A percentile compares a stretch with the other conserved stretches of the same genome.
Conservation (phyloP, 2,329 filamentous ascomycete genomes). For the Fusarium virguliforme region DNA sequence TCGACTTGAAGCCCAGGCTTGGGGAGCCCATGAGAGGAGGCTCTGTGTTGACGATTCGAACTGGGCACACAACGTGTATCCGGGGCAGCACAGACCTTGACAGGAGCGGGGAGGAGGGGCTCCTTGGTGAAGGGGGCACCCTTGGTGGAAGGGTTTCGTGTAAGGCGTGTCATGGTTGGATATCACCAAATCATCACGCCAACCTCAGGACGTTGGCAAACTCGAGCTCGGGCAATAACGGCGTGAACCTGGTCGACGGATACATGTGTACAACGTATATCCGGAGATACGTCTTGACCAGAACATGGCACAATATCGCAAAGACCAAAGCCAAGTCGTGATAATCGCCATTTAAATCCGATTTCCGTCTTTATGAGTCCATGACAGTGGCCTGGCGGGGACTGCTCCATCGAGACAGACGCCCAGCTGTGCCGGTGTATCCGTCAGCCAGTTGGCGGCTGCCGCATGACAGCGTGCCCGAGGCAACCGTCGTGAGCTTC, state of each 20-base stretch:
- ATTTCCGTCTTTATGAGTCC: slow-evolving; percentile 21
- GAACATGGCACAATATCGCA: neutral
- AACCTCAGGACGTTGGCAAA: slow-evolving; percentile 14
- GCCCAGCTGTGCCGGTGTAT: neutral
- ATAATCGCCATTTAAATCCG: slow-evolving; percentile 25
- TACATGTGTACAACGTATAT: neutral
- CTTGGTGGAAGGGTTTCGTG: slow-evolving; percentile 13
- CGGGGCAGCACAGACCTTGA: slow-evolving; percentile 10
- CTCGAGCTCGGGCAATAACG: slow-evolving; percentile 1
- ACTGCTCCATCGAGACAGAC: neutral
- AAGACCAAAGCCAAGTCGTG: neutral
- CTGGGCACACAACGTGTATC: slow-evolving; percentile 3
- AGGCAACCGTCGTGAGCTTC: neutral
- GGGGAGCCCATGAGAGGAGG: neutral
- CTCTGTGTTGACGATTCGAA: neutral
- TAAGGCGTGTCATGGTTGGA: neutral
- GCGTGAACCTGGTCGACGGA: neutral
- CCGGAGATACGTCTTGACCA: neutral
- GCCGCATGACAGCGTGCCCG: slow-evolving; percentile 27
- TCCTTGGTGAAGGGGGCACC: slow-evolving; percentile 8
- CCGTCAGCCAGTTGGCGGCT: slow-evolving; percentile 26
- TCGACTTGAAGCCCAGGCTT: slow-evolving; percentile 1
- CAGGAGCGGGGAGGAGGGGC: slow-evolving; percentile 1
- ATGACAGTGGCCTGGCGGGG: neutral
- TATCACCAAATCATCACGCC: slow-evolving; percentile 15